A percentile compares a stretch with the other conserved stretches of the same genome.
These are phyloP conservation scores for Aspergillaceae sp. DNA, from an alignment of 2,329 filamentous ascomycete genomes.

Conservation along the genomic window DNA sequence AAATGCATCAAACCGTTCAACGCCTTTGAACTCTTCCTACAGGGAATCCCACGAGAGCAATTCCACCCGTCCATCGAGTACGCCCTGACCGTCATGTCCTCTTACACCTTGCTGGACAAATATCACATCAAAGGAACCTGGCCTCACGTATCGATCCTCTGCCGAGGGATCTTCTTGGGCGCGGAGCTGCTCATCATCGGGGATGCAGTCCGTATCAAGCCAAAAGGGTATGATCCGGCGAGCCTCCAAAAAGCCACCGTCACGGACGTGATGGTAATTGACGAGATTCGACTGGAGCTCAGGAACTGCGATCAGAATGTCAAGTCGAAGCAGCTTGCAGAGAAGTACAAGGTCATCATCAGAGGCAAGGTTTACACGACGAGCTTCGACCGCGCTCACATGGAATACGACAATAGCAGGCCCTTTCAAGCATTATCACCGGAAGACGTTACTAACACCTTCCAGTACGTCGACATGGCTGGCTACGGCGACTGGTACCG, in stretches of 20 bases:
- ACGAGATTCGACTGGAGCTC: constrained; percentile 45
- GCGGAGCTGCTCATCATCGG: constrained; percentile 47
- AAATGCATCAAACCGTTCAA: constrained; percentile 48
- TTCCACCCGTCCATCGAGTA: constrained; percentile 48
- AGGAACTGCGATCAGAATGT: constrained; percentile 41
- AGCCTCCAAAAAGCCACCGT: constrained; percentile 17
- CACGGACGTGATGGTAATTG: constrained; percentile 47
- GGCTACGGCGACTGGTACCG: constrained; percentile 47
- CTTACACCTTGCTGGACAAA: constrained; percentile 46
- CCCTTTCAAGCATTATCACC: constrained; percentile 18
- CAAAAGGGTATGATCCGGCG: constrained; percentile 16
- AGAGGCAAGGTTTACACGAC: constrained; percentile 42
- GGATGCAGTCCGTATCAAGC: constrained; percentile 47
- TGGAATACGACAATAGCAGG: constrained; percentile 10
- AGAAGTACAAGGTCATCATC: constrained; percentile 41
- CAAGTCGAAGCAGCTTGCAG: constrained; percentile 38
- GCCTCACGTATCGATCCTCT: constrained; percentile 47
- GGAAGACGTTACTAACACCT: constrained; percentile 26
- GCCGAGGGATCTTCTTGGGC: constrained; percentile 48
- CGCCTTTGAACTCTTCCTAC: constrained; percentile 45
- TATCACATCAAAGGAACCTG: constrained; percentile 46
- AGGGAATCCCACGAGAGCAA: constrained; percentile 28
- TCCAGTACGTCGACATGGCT: constrained; percentile 33
- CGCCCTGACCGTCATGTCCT: constrained; percentile 46
- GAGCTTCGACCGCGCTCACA: constrained; percentile 18